Evolutionary conservation across 2,329 filamentous ascomycete genomes (phyloP), one percentile per base, ranked within the genome.

Genomic region (Polychaeton citri): DNA sequence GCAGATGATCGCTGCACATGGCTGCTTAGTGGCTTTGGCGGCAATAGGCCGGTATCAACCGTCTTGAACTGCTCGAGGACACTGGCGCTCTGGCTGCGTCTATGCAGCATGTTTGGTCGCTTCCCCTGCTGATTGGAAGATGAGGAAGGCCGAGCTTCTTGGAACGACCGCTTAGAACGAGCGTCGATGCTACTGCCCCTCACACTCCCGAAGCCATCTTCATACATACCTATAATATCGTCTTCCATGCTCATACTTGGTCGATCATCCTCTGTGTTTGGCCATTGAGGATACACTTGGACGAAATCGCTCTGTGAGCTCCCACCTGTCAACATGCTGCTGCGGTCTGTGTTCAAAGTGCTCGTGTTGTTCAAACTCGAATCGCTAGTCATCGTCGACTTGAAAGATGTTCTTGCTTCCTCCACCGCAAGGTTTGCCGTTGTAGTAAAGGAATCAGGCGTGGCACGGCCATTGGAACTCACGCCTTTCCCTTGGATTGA

Each of bases 301-400:
- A 85, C 58, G 68, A 69, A 42, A 66, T 90, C 61, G 62, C 68
- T 80, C 36, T 78, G 68, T 2, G 81, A 86, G 63, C 81, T 92
- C 41, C 76, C 74, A 47, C 82, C 85, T 3, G 85, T 90, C 44
- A 79, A 57, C 34, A 90, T 69, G 52, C 86, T 94, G 56, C 83
- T 92, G 42, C 83, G 72, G 52, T 88, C 83, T 1, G 84, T 92
- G n/a, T 71, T 71, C 43, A 70, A 72, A 9, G 64, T 58, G 36
- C 72, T 71, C 5, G 64, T 52, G 30, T 71, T 70, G 34, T 71
- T 59, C 28, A 67, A 59, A 49, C 72, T 77, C 12, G 74, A 78
- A 37, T 66, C 55, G 40, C 59, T 72, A 3, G 75, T 79, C 53
- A 74, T 59, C 18, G 65, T 69, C 3, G 75, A 79, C 36, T 73